phyloP scores from a whole-genome alignment of 2,329 filamentous ascomycete species.

The Davidsoniella virescens region DNA sequence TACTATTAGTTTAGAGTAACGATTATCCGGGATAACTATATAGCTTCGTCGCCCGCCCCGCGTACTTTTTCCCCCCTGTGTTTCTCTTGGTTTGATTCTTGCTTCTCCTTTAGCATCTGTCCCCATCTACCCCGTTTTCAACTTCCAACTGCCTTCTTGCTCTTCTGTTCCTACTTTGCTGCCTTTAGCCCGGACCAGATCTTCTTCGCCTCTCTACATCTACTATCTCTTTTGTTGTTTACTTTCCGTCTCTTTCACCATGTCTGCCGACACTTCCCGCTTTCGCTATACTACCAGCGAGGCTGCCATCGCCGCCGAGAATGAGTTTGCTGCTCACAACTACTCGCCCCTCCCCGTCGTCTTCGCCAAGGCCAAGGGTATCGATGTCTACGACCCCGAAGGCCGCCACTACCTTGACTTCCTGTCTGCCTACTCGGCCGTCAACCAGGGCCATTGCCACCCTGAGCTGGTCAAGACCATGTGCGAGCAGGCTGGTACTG shows the following conservation, averaged over 20 bases:
- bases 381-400: slow-evolving; percentile 93
- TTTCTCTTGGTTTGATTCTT: background rate
- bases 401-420: slow-evolving; percentile 93
- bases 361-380: slow-evolving; percentile 70
- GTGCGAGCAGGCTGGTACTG: slow-evolving; percentile 69
- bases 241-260: slow-evolving; percentile 19
- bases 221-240: slow-evolving; percentile 1
- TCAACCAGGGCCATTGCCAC: slow-evolving; percentile 97
- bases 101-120: background rate
- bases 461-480: slow-evolving; percentile 86
- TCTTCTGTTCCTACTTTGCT: background rate
- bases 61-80: background rate
- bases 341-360: slow-evolving; percentile 95
- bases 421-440: slow-evolving; percentile 91
- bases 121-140: background rate
- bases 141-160: background rate
- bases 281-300: slow-evolving; percentile 66
- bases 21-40: background rate
- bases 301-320: slow-evolving; percentile 64
- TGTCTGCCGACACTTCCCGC: slow-evolving; percentile 42
- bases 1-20: background rate
- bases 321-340: slow-evolving; percentile 86
- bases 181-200: background rate
- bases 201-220: background rate
- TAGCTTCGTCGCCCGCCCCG: background rate